Conservation (phyloP, 2,329 filamentous ascomycete genomes). For the Paecilomyces variotii region DNA sequence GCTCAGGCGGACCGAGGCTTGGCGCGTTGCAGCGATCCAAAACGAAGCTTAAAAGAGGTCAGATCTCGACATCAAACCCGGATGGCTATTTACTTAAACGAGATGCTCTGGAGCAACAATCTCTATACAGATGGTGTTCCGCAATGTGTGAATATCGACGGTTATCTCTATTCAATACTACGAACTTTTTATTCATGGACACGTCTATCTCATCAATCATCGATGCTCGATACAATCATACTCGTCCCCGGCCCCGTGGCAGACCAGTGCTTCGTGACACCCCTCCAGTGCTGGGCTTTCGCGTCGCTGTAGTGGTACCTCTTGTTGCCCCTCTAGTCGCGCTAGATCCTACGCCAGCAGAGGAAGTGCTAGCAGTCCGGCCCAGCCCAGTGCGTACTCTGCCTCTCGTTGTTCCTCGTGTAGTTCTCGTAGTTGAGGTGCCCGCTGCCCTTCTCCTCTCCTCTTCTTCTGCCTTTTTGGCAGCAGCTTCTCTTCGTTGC, state of each 20-base stretch:
- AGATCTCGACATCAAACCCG: background rate
- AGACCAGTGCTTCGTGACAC: slow-evolving; percentile 30
- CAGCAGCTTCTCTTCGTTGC: slow-evolving; percentile 62
- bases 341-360: slow-evolving; percentile 15
- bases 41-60: background rate
- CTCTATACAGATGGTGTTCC: background rate
- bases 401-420: slow-evolving; percentile 26
- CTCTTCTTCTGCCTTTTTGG: slow-evolving; percentile 44
- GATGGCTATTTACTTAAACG: background rate
- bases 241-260: slow-evolving; percentile 25
- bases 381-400: slow-evolving; percentile 27
- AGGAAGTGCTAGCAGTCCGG: slow-evolving; percentile 27
- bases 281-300: slow-evolving; percentile 29
- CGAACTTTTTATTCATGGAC: background rate
- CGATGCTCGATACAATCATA: slow-evolving; percentile 9
- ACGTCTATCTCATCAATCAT: background rate
- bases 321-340: slow-evolving; percentile 11
- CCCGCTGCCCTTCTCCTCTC: slow-evolving; percentile 32
- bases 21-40: background rate
- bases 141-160: background rate
- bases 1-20: background rate
- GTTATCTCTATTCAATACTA: background rate
- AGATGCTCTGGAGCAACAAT: background rate
- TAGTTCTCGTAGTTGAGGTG: slow-evolving; percentile 18
- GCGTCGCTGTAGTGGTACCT: slow-evolving; percentile 19